Evolutionary conservation across 2,329 filamentous ascomycete species (phyloP), one percentile per base, ranked within the genome.

Genomic region (Colletotrichum costaricense): DNA sequence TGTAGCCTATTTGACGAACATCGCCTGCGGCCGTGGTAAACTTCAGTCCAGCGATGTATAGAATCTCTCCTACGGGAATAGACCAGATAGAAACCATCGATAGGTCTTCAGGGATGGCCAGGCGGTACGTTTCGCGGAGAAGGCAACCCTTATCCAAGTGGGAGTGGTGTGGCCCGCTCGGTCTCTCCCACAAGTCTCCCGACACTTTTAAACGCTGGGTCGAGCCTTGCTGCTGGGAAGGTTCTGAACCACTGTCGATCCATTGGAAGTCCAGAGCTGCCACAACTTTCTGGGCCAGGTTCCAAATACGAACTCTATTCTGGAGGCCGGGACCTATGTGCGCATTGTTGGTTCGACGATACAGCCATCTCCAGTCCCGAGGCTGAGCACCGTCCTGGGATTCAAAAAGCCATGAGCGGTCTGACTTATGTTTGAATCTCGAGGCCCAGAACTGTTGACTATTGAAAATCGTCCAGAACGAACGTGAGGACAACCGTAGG

Each of bases 401-500:
- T 63, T 74, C 72, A 38, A 74, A 57, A 9, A 74, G 30, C 72
- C 72, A 74, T 35, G 56, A 63, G 28, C 72, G 67, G 5, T 71
- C 72, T 7, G 46, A 49, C 28, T n/a, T n/a, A 14, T 38, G 22
- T 35, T 11, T 22, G 58, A 74, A 74, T 33, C 72, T 70, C 11
- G 72, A 67, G n/a, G 72, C 72, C 72, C 72, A 74, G 55, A 74
- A 74, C 56, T 67, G 56, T 26, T 74, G 62, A n/a, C 22, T 63
- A 52, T 71, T 33, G 30, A 67, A 67, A 16, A 60, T 42, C 7
- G 63, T 24, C n/a, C 26, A 35, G 56, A 74, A 70, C 22, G 52
- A 63, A 22, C 56, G 63, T 24, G 62, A 63, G n/a, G 63, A 57
- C 3, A 63, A 57, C 5, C 42, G 42, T 8, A 46, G 42, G 42